Base-by-base conservation (phyloP, 2,329 filamentous ascomycete species). In the Beauveria rudraprayagi region DNA sequence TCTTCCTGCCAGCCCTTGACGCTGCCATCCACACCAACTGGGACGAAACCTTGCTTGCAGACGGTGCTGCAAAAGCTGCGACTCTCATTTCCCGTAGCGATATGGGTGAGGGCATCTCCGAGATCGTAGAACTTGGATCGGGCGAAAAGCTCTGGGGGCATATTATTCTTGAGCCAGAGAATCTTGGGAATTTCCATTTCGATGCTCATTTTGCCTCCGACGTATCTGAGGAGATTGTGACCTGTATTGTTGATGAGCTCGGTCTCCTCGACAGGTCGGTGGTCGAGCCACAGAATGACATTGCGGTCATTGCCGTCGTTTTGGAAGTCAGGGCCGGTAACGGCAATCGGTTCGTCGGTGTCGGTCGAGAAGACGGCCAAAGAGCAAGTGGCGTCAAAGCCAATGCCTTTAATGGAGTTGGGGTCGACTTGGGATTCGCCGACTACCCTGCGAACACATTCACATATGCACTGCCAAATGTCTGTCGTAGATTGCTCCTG, bases 101-200 rank as follows among this genome's bases (percentile, higher is more conserved):
- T 80, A 72, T 97, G 92, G 2, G 94, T 97, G 62, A 99, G 81
- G 14, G 92, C 94, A 75, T 99, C 94, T 0, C 87, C 87, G 69
- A 99, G 77, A 71, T 99, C 94, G 74, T 96, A 99, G 72, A 99
- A 99, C 75, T 96, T 97, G 85, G 92, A 97, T 64, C 88, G 86
- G 61, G 88, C 87, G 69, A 97, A 99, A 17, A 94, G 80, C 69
- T 96, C 90, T 60, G 89, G 82, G 2, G 94, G 89, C 94, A 99
- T 97, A 77, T 97, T 85, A 76, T 96, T 96, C 83, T 97, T 97
- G 71, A 99, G 82, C 94, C 94, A 99, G 62, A 97, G 81, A 1
- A 97, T 91, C 78, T 99, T 99, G 65, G 94, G 94, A 61, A 99
- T 95, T 75, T 99, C 94, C 94, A 99, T 99, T 80, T 99, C 94